These are phyloP conservation scores for Polytolypa hystricis DNA, from an alignment of 2,329 filamentous ascomycete species.

Conservation along the genomic window DNA sequence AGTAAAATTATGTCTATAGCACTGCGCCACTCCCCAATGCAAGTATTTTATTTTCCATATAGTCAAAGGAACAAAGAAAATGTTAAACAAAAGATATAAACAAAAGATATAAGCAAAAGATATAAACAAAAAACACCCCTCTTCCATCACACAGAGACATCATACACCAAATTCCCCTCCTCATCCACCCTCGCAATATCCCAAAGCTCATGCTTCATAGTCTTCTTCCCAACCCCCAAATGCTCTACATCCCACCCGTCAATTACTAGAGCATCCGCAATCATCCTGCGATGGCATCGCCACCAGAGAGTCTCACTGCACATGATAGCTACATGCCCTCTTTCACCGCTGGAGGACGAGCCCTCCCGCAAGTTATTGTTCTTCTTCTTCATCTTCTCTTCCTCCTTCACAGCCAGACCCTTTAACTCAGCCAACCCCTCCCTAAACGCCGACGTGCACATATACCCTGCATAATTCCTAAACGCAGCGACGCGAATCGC, in stretches of 20 bases:
- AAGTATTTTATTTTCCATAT: too few species aligned
- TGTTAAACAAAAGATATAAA: too few species aligned
- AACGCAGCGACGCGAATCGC: slow-evolving; percentile 8
- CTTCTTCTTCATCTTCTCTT: too few species aligned
- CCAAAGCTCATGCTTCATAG: slow-evolving; percentile 8
- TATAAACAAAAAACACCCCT: too few species aligned
- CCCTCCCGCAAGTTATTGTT: too few species aligned
- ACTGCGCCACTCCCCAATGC: too few species aligned
- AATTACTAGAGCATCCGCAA: slow-evolving; percentile 7
- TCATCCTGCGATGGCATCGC: slow-evolving; percentile 10
- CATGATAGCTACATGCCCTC: slow-evolving; percentile 7
- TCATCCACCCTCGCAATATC: slow-evolving; percentile 6
- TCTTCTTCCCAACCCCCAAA: slow-evolving; percentile 5
- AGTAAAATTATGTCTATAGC: too few species aligned
- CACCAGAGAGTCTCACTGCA: slow-evolving; percentile 10
- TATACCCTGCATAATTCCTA: slow-evolving; percentile 9
- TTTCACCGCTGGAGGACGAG: neutral
- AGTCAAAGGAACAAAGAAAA: too few species aligned
- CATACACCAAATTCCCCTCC: slow-evolving; percentile 7
- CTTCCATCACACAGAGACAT: neutral
- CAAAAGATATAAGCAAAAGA: too few species aligned
- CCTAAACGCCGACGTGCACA: slow-evolving; percentile 5
- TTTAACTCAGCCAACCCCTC: slow-evolving; percentile 6
- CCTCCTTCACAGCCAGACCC: too few species aligned
- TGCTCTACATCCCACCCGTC: slow-evolving; percentile 7